Percentiles rank a stretch among this genome's conserved stretches.
Conservation (phyloP, 2,329 filamentous ascomycete genomes). For the Lecanicillium sp. region DNA sequence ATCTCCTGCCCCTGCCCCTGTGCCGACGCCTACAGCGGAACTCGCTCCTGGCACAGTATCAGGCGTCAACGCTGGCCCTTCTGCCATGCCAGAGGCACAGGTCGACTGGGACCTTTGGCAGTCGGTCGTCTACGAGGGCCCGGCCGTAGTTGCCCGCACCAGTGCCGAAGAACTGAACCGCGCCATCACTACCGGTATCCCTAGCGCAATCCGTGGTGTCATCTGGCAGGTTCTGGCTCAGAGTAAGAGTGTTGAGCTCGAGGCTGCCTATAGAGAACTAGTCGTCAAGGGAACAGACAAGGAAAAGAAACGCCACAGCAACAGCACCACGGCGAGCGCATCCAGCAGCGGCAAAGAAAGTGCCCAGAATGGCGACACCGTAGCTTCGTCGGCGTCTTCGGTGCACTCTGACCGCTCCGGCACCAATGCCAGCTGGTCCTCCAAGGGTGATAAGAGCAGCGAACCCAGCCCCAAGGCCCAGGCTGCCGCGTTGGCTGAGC, state of each 20-base stretch:
- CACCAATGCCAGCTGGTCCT: slow-evolving; percentile 49
- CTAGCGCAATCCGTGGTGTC: slow-evolving; percentile 91
- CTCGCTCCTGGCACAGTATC: slow-evolving; percentile 81
- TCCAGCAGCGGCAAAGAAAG: slow-evolving; percentile 49
- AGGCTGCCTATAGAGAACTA: slow-evolving; percentile 79
- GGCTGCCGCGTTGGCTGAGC: slow-evolving; percentile 57
- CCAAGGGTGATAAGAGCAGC: slow-evolving; percentile 53
- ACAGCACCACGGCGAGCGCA: slow-evolving; percentile 45
- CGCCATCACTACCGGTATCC: slow-evolving; percentile 89
- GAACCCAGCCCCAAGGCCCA: slow-evolving; percentile 63
- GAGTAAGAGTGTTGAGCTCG: slow-evolving; percentile 88
- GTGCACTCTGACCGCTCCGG: slow-evolving; percentile 71
- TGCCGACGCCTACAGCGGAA: slow-evolving; percentile 60
- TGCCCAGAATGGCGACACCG: slow-evolving; percentile 56
- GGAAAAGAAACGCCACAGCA: slow-evolving; percentile 58
- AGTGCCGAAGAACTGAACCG: slow-evolving; percentile 85
- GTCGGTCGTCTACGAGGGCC: slow-evolving; percentile 88
- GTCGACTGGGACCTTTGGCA: slow-evolving; percentile 99
- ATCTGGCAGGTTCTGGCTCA: slow-evolving; percentile 97
- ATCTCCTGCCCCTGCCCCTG: slow-evolving; percentile 36
- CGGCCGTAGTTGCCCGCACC: slow-evolving; percentile 77
- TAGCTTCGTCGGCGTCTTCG: slow-evolving; percentile 76
- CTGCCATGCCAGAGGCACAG: slow-evolving; percentile 61
- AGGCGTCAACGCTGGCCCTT: slow-evolving; percentile 70
- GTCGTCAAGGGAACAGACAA: slow-evolving; percentile 75